A percentile compares a stretch with the other conserved stretches of the same genome.
Conservation (phyloP, 352 stramenopile genomes). For the Globisporangium cylindrosporum region DNA sequence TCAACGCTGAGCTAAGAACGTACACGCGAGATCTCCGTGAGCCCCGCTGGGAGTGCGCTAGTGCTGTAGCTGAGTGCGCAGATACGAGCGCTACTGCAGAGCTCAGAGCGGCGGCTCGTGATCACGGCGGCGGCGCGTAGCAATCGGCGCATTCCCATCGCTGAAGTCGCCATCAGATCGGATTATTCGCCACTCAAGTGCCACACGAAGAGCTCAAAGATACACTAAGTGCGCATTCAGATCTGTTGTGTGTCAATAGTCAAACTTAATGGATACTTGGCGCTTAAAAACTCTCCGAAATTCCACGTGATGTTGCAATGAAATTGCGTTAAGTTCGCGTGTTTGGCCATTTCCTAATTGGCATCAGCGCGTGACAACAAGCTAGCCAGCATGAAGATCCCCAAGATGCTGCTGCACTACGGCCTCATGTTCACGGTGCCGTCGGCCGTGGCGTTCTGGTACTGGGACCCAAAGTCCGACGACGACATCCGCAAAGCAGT, state of each 20-base stretch:
- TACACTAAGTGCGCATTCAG: neutral
- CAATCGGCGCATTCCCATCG: slow-evolving; percentile 7
- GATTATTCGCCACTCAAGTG: slow-evolving; percentile 4
- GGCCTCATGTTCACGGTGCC: slow-evolving; percentile 65
- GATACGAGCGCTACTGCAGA: neutral
- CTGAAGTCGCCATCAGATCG: slow-evolving; percentile 6
- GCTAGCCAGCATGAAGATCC: slow-evolving; percentile 54
- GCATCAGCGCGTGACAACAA: neutral
- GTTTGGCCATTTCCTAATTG: neutral
- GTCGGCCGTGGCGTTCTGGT: slow-evolving; percentile 60
- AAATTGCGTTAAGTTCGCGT: neutral
- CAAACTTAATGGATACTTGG: neutral
- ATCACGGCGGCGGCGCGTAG: neutral
- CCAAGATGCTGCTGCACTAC: slow-evolving; percentile 85
- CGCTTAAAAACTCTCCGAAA: neutral
- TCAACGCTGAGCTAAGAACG: slow-evolving; percentile 1
- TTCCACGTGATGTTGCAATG: neutral
- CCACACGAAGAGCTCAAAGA: neutral
- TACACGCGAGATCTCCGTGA: slow-evolving; percentile 58
- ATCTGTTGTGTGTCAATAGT: too few relatives aligned
- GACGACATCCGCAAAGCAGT: slow-evolving; percentile 76
- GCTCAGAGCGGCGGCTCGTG: neutral
- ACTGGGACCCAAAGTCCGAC: slow-evolving; percentile 69
- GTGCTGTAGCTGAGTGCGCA: neutral
- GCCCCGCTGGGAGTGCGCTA: slow-evolving; percentile 38